phyloP scores from a whole-genome alignment of 208 protist genomes.

The Naegleria gruberi region DNA sequence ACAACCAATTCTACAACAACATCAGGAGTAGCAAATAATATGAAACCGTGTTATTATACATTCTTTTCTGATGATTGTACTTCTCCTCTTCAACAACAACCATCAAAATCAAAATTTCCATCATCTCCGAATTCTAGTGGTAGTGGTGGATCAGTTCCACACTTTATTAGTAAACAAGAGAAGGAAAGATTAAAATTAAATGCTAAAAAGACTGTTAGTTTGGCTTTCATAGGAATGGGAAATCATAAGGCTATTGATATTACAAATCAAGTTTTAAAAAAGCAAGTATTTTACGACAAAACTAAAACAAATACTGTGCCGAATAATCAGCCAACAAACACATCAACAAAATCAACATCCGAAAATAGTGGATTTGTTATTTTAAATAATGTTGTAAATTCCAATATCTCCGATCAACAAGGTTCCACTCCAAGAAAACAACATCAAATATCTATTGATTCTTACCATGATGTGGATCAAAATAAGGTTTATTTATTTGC shows the following conservation, averaged over 20 bases:
- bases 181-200: not conserved
- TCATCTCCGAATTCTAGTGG: not conserved
- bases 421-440: not conserved
- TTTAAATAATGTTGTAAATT: too few species aligned
- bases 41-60: not conserved
- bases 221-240: not conserved
- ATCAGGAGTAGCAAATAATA: not conserved
- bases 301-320: not conserved
- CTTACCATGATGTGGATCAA: not conserved
- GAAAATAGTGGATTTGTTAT: not conserved
- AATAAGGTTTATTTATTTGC: not conserved
- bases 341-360: too few species aligned
- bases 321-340: too few species aligned
- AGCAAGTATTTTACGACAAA: not conserved
- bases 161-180: not conserved
- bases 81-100: not conserved
- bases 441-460: slow-evolving; percentile 6
- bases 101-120: not conserved
- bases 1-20: too few species aligned
- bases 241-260: not conserved
- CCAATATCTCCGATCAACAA: not conserved
- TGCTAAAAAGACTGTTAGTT: not conserved
- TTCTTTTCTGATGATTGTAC: not conserved
- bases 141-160: not conserved
- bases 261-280: not conserved